Evolutionary conservation across 306 rosid species (phyloP).

Genomic region (Lathyrus aphaca): DNA sequence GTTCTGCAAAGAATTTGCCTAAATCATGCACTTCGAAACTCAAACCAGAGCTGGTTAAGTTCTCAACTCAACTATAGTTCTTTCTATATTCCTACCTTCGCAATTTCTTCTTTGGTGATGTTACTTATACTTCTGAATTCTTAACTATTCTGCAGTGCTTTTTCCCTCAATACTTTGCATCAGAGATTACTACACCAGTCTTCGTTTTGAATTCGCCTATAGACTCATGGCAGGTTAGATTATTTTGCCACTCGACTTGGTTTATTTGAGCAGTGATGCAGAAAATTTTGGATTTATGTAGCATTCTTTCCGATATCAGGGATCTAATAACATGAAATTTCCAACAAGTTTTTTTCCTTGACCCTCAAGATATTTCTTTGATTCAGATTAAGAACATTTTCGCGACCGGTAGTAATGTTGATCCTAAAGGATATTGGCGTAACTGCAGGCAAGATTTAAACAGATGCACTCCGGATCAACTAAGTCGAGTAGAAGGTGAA

Average conservation of each 20-base stretch:
- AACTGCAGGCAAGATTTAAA: conserved; percentile 75
- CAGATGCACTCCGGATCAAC: conserved; percentile 71
- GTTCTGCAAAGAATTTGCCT: conserved; percentile 76
- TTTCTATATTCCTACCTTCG: conserved; percentile 9
- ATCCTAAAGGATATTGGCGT: conserved; percentile 80
- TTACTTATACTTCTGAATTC: conserved; percentile 36
- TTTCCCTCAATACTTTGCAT: conserved; percentile 76
- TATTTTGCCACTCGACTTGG: conserved; percentile 18
- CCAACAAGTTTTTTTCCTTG: conserved; percentile 14
- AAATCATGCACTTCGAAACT: conserved; percentile 75
- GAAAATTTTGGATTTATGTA: not conserved
- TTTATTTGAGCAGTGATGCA: not conserved
- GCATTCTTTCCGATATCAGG: not conserved
- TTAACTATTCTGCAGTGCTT: conserved; percentile 67
- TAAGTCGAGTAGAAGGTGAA: conserved; percentile 64
- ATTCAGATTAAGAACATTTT: conserved; percentile 79
- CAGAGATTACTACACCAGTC: conserved; percentile 69
- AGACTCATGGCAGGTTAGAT: conserved; percentile 96
- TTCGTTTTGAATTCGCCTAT: conserved; percentile 85
- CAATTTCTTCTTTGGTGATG: conserved; percentile 11
- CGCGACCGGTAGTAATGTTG: conserved; percentile 82
- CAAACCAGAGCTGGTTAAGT: conserved; percentile 70
- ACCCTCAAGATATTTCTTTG: conserved; percentile 30
- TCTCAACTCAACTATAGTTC: conserved; percentile 13
- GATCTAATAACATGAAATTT: not conserved